A percentile compares a stretch with the other conserved stretches of the same genome.
Conservation (phyloP, 345 rosid species). For the Psidium guajava region DNA sequence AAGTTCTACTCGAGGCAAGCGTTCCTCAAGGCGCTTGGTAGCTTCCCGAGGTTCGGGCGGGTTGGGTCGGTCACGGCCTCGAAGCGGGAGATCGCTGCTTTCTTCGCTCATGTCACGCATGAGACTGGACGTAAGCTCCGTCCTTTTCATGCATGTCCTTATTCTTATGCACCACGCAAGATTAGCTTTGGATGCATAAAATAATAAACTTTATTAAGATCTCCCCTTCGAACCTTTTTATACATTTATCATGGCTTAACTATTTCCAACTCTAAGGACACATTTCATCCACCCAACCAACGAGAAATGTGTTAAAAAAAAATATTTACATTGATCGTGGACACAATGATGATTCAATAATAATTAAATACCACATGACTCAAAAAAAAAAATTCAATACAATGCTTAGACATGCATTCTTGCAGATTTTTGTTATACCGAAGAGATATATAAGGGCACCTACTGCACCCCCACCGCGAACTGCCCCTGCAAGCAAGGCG, state of each 20-base stretch:
- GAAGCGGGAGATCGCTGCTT: constrained; percentile 66
- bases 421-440: constrained; percentile 14
- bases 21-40: constrained; percentile 36
- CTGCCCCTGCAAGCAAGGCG: constrained; percentile 17
- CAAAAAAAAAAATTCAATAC: neutral
- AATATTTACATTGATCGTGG: no score
- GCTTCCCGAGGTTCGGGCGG: constrained; percentile 44
- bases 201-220: no score
- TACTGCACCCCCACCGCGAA: constrained; percentile 8
- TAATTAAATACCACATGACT: neutral
- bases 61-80: constrained; percentile 34
- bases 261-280: no score
- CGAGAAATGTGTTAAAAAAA: no score
- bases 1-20: constrained; percentile 44
- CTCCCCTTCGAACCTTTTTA: no score
- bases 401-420: neutral
- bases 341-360: no score
- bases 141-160: neutral
- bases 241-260: neutral
- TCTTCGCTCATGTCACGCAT: constrained; percentile 76
- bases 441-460: constrained; percentile 1
- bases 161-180: neutral
- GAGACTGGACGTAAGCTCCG: constrained; percentile 64
- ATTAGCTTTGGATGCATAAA: neutral
- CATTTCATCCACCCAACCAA: neutral